Evolutionary conservation across 2,329 filamentous ascomycete genomes (phyloP).

Genomic region (Microcyclosporella mali): DNA sequence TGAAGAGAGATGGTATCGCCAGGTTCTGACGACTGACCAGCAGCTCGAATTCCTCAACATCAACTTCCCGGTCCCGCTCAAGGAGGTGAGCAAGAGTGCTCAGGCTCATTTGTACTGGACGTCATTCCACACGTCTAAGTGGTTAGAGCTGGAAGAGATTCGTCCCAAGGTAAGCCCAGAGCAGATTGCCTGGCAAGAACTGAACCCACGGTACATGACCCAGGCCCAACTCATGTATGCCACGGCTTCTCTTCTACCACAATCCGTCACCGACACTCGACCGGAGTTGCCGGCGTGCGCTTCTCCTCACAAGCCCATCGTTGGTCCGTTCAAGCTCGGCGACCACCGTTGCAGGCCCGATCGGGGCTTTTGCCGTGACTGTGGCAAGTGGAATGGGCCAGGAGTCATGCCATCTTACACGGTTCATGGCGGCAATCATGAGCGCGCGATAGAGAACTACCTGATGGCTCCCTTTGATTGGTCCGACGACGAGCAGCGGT

Average conservation of each 20-base stretch:
- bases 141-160: not conserved
- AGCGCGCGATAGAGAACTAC: not conserved
- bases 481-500: too few species aligned
- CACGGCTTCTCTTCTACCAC: not conserved
- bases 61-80: conserved; percentile 3
- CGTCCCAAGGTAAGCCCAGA: conserved; percentile 1
- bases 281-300: not conserved
- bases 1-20: conserved; percentile 9
- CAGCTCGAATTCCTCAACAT: conserved; percentile 9
- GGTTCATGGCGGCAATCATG: not conserved
- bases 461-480: too few species aligned
- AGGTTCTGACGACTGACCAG: conserved; percentile 7
- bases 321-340: conserved; percentile 5
- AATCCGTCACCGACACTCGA: conserved; percentile 3
- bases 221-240: conserved; percentile 4
- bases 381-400: conserved; percentile 1
- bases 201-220: conserved; percentile 13
- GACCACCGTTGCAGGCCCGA: conserved; percentile 3
- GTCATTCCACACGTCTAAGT: not conserved
- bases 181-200: conserved; percentile 9
- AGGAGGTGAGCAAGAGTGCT: conserved; percentile 1
- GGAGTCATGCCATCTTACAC: not conserved
- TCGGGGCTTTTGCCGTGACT: conserved; percentile 5
- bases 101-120: conserved; percentile 1
- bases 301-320: not conserved